These are phyloP conservation scores for Thymus mandschuricus DNA, from an alignment of 257 asterid genomes.

Conservation along the genomic window DNA sequence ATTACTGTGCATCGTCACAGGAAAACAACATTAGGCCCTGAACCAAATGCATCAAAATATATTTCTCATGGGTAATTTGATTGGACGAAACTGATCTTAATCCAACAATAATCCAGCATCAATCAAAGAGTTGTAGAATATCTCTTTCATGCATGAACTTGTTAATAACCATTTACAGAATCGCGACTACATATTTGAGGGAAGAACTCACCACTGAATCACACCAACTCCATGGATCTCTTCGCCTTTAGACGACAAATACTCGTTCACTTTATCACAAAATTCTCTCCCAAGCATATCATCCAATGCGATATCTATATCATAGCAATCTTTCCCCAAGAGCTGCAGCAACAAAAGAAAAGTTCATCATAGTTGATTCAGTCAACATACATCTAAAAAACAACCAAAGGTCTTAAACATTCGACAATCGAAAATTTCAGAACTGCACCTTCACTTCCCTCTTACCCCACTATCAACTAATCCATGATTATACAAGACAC, in stretches of 20 bases:
- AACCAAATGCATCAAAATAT: background rate
- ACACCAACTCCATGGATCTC: constrained; percentile 64
- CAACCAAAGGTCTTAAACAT: background rate
- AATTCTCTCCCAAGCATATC: constrained; percentile 86
- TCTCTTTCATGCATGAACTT: background rate
- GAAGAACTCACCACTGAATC: constrained; percentile 55
- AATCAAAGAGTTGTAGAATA: background rate
- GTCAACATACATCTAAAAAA: background rate
- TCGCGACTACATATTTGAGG: background rate
- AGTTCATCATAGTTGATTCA: too few relatives aligned
- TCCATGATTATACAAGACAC: background rate
- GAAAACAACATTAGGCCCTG: constrained; percentile 5
- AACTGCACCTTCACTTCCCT: background rate
- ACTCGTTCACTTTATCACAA: constrained; percentile 85
- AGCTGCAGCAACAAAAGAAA: constrained; percentile 54
- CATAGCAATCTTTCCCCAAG: constrained; percentile 82
- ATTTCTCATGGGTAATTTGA: background rate
- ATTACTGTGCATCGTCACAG: constrained; percentile 53
- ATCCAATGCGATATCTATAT: constrained; percentile 89
- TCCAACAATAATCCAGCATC: background rate
- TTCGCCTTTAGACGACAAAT: constrained; percentile 63
- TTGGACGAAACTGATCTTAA: background rate
- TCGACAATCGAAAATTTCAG: background rate
- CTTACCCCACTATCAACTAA: constrained; percentile 7
- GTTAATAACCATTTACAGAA: background rate